Evolutionary conservation across 2,329 filamentous ascomycete species (phyloP), one percentile per base, ranked within the genome.

Genomic region (Venturia carpophila): DNA sequence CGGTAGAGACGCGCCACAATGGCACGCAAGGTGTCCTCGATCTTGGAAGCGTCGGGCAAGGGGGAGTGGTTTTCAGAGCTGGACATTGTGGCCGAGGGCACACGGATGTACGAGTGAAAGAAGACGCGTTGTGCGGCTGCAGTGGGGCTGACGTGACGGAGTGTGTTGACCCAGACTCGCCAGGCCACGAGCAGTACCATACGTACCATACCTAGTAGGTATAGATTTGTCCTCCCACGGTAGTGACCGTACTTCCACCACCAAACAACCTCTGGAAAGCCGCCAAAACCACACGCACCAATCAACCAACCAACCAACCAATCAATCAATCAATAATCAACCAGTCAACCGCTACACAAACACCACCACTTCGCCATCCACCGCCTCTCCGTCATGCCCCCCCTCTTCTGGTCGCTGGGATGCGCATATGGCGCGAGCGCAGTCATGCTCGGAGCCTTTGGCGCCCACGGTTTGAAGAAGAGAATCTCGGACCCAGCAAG

Each of bases 401-500:
- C 60, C 5, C 39, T 63, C 5, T 84, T 85, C 77, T 88, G 83
- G 82, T 84, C 82, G 49, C 75, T 87, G 63, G 86, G 84, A 67
- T 85, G 83, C 71, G 72, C 88, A 63, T 86, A 82, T 71, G 86
- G 85, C 73, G 86, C 85, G 11, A 76, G 81, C 5, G 81, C 82
- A 71, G 86, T 89, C 61, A 78, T 78, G 19, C 73, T 88, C 65
- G 86, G 86, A 41, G 87, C 87, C 0, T 89, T 89, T 73, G 87
- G 87, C 43, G 85, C 86, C 15, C 87, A 89, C 71, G 86, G 86
- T 13, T 77, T 89, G 49, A 88, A 87, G 76, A 80, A 80, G 66
- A 77, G 78, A 68, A 84, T 87, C 71, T 71, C 80, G 11, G 85
- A 88, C 69, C 85, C 86, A 3, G 74, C 78, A 15, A 80, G 80